Evolutionary conservation across 2,329 filamentous ascomycete species (phyloP).

Genomic region (Pyrenophora graminea): DNA sequence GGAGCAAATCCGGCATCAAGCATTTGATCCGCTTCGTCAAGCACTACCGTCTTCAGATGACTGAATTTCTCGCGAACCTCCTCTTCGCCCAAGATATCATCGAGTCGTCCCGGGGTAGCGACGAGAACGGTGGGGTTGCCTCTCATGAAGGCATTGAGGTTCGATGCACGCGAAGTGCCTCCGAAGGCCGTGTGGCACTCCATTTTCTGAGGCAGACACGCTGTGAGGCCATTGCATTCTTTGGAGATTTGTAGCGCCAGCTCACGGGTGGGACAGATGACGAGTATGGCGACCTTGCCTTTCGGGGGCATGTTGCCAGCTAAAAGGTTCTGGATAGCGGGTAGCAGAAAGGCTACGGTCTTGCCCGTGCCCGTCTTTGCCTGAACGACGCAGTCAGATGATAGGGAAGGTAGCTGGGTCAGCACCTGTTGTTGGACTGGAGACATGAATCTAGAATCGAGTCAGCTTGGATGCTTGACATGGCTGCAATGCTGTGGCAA

Average conservation of each 20-base stretch:
- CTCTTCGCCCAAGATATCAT: constrained; percentile 52
- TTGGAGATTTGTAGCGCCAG: constrained; percentile 57
- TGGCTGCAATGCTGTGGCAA: too few relatives aligned
- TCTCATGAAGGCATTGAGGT: constrained; percentile 40
- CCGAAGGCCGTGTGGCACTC: constrained; percentile 54
- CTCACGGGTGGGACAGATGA: constrained; percentile 56
- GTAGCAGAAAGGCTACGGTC: constrained; percentile 55
- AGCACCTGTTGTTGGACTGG: constrained; percentile 61
- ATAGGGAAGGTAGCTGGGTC: constrained; percentile 54
- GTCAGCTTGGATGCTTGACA: constrained; percentile 11
- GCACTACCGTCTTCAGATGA: constrained; percentile 51
- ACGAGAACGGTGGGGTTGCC: constrained; percentile 51
- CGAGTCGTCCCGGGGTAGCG: constrained; percentile 54
- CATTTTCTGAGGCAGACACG: constrained; percentile 44
- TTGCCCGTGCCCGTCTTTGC: constrained; percentile 58
- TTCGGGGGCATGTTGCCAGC: constrained; percentile 33
- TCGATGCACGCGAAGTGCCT: constrained; percentile 41
- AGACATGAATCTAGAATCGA: constrained; percentile 50
- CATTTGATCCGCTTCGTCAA: constrained; percentile 52
- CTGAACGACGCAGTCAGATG: constrained; percentile 59
- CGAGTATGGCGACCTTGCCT: constrained; percentile 52
- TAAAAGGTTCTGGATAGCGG: constrained; percentile 53
- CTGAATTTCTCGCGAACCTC: constrained; percentile 53
- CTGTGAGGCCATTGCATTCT: constrained; percentile 50
- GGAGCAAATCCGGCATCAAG: constrained; percentile 59